Conservation (phyloP, 805 yeast genomes). For the Sugiyamaella mastotermitis region DNA sequence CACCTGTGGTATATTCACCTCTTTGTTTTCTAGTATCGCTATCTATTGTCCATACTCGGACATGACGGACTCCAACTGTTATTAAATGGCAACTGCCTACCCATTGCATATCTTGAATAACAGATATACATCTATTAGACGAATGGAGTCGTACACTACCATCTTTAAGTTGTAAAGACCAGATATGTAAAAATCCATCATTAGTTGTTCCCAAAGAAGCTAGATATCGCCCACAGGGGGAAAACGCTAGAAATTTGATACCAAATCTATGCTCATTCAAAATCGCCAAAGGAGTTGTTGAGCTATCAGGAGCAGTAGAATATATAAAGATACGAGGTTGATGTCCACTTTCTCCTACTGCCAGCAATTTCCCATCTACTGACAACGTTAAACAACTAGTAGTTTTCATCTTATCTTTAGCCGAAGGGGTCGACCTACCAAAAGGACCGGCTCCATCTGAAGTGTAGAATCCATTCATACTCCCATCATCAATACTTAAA, state of each 20-base stretch:
- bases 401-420: slow-evolving; percentile 40
- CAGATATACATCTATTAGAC: slow-evolving; percentile 58
- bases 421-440: slow-evolving; percentile 6
- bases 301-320: slow-evolving; percentile 45
- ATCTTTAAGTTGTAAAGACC: slow-evolving; percentile 38
- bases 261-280: slow-evolving; percentile 65
- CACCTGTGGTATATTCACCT: slow-evolving; percentile 21
- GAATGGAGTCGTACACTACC: slow-evolving; percentile 36
- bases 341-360: slow-evolving; percentile 68
- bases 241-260: slow-evolving; percentile 46
- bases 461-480: background rate
- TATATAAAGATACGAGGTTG: slow-evolving; percentile 59
- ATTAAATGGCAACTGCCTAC: slow-evolving; percentile 39
- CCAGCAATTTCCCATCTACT: slow-evolving; percentile 47
- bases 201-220: slow-evolving; percentile 62
- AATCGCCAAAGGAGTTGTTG: slow-evolving; percentile 45
- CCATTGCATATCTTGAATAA: slow-evolving; percentile 54
- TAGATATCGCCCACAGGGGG: slow-evolving; percentile 49
- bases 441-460: background rate
- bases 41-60: slow-evolving; percentile 53
- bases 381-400: slow-evolving; percentile 55
- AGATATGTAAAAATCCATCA: slow-evolving; percentile 62
- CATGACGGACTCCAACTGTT: slow-evolving; percentile 55
- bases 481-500: slow-evolving; percentile 3
- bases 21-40: background rate